phyloP scores from a whole-genome alignment of 2,329 filamentous ascomycete species.

The Colletotrichum sansevieriae region DNA sequence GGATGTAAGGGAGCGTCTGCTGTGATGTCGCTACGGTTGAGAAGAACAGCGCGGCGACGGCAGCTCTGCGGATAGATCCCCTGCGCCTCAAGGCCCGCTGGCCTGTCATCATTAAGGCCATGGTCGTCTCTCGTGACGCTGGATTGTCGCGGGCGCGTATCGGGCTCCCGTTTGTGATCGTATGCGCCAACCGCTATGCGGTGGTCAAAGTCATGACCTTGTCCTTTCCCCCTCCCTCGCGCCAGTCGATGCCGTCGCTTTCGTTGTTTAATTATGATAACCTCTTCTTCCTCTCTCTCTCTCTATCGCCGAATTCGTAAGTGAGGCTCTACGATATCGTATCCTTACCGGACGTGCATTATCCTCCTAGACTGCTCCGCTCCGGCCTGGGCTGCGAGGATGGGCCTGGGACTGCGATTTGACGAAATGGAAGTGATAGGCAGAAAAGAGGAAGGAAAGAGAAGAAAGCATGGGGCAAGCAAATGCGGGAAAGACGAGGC shows the following conservation, averaged over 20 bases:
- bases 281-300: neutral
- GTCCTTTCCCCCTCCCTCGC: neutral
- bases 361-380: neutral
- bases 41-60: conserved; percentile 35
- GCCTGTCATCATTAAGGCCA: neutral
- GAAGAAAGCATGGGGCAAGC: conserved; percentile 35
- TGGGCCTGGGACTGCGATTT: conserved; percentile 16
- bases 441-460: conserved; percentile 9
- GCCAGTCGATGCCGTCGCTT: neutral
- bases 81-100: neutral
- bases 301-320: neutral
- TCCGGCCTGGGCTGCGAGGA: conserved; percentile 19
- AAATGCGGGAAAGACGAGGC: conserved; percentile 37
- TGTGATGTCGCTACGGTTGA: conserved; percentile 48
- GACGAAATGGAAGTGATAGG: conserved; percentile 16
- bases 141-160: conserved; percentile 13
- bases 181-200: conserved; percentile 37
- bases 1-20: conserved; percentile 78
- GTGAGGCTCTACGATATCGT: neutral
- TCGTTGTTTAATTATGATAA: neutral
- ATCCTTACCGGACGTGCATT: conserved; percentile 14
- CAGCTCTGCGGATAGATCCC: conserved; percentile 17
- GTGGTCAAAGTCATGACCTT: conserved; percentile 35
- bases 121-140: conserved; percentile 12
- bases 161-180: conserved; percentile 30